Conservation (phyloP, 1,139 yeast species). For the Tardiomyces digboiensis region DNA sequence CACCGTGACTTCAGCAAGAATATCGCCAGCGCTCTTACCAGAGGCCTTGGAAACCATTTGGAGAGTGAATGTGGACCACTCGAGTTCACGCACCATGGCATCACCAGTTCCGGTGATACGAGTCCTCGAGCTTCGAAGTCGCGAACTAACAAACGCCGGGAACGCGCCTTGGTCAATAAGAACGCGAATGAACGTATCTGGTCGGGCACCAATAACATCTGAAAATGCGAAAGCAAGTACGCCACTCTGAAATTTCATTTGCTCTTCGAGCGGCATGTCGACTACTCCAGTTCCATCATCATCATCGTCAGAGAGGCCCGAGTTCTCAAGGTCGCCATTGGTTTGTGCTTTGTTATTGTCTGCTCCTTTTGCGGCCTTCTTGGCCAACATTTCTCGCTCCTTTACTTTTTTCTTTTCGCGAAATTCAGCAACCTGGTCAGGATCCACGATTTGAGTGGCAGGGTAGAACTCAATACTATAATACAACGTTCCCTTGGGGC, state of each 20-base stretch:
- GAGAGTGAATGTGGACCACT: constrained; percentile 57
- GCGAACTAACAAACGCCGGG: constrained; percentile 28
- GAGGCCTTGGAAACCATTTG: constrained; percentile 45
- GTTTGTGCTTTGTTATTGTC: constrained; percentile 11
- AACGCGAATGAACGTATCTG: constrained; percentile 39
- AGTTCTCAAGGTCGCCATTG: constrained; percentile 6
- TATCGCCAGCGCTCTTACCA: constrained; percentile 38
- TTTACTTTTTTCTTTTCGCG: constrained; percentile 33
- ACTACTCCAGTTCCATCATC: constrained; percentile 31
- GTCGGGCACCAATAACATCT: constrained; percentile 47
- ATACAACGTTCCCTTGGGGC: constrained; percentile 70
- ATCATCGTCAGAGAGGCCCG: constrained; percentile 14
- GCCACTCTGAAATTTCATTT: constrained; percentile 54
- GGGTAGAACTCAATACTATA: constrained; percentile 81
- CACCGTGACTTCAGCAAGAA: constrained; percentile 52
- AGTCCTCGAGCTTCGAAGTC: not conserved
- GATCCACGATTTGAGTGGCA: constrained; percentile 61
- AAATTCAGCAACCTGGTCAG: constrained; percentile 44
- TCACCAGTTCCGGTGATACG: constrained; percentile 41
- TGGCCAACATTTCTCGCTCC: constrained; percentile 29
- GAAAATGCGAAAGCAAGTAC: constrained; percentile 59
- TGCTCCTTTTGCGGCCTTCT: constrained; percentile 12
- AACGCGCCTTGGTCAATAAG: constrained; percentile 66
- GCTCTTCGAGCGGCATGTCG: constrained; percentile 53
- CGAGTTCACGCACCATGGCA: constrained; percentile 62